Evolutionary conservation across 208 protist species (phyloP).

Genomic region (Crithidia thermophila): DNA sequence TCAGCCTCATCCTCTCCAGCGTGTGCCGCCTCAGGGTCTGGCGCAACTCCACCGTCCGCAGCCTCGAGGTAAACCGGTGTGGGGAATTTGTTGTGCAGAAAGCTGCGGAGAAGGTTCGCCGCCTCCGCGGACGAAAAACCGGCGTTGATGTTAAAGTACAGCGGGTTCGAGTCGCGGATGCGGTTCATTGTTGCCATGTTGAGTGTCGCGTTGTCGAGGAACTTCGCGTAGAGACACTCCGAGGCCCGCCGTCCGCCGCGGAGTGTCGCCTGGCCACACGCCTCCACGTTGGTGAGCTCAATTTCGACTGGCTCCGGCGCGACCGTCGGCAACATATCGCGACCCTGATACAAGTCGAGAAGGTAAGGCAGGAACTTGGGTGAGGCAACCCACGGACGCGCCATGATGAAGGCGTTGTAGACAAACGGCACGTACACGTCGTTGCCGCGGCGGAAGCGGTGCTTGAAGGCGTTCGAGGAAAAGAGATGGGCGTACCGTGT

Average conservation of each 20-base stretch:
- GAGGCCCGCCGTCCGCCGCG: slow-evolving; percentile 5
- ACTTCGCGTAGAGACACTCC: slow-evolving; percentile 24
- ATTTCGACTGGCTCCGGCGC: slow-evolving; percentile 19
- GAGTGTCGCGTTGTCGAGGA: slow-evolving; percentile 20
- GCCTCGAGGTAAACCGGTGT: slow-evolving; percentile 30
- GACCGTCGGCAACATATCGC: background rate
- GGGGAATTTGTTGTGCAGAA: slow-evolving; percentile 27
- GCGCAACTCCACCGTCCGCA: background rate
- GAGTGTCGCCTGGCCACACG: slow-evolving; percentile 38
- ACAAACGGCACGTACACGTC: slow-evolving; percentile 60
- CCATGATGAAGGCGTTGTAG: slow-evolving; percentile 64
- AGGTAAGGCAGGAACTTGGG: slow-evolving; percentile 53
- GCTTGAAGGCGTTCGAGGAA: slow-evolving; percentile 12
- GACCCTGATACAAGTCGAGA: slow-evolving; percentile 3
- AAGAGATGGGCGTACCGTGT: slow-evolving; percentile 45
- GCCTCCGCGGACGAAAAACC: slow-evolving; percentile 8
- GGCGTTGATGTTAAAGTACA: slow-evolving; percentile 49
- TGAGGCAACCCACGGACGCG: slow-evolving; percentile 54
- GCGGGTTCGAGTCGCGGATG: slow-evolving; percentile 10
- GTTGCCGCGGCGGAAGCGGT: slow-evolving; percentile 24
- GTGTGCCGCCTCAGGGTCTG: background rate
- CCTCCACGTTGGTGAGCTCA: slow-evolving; percentile 49
- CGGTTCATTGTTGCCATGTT: slow-evolving; percentile 2
- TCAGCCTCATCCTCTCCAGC: background rate
- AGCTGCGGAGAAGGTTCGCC: slow-evolving; percentile 18